Percentiles rank a stretch among this genome's conserved stretches.
Evolutionary conservation across 257 asterid species (phyloP).

Genomic region (Penstemon barbatus): DNA sequence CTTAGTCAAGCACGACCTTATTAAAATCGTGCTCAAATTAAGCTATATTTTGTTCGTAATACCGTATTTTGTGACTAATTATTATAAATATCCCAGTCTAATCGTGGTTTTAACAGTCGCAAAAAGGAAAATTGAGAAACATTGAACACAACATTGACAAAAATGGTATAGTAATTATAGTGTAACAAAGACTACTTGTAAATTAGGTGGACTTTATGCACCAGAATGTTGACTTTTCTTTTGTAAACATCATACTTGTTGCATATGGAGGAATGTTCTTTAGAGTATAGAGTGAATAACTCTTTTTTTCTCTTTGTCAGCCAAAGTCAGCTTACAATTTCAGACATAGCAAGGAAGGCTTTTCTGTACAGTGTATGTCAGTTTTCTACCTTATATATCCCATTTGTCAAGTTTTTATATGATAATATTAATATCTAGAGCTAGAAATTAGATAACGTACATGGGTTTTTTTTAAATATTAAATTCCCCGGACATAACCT

Average conservation of each 20-base stretch:
- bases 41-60: background rate
- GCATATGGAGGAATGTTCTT: constrained; percentile 6
- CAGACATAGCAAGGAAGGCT: constrained; percentile 98
- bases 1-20: background rate
- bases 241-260: constrained; percentile 1
- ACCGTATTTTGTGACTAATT: background rate
- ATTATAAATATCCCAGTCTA: background rate
- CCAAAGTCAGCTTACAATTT: constrained; percentile 88
- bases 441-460: constrained; percentile 12
- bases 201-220: constrained; percentile 2
- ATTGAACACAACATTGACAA: no score
- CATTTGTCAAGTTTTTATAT: constrained; percentile 7
- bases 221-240: constrained; percentile 12
- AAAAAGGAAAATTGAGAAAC: background rate
- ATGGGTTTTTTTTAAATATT: constrained; percentile 12
- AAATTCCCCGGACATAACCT: no score
- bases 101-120: background rate
- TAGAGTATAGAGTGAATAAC: constrained; percentile 20
- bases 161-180: no score
- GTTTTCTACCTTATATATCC: constrained; percentile 23
- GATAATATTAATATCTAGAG: constrained; percentile 14
- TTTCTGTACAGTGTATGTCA: constrained; percentile 91
- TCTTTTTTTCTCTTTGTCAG: constrained; percentile 46
- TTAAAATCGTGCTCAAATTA: background rate
- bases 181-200: background rate